These are phyloP conservation scores for Piromyces finnis DNA, from an alignment of 192 early-diverging fungal genomes.

Conservation along the genomic window DNA sequence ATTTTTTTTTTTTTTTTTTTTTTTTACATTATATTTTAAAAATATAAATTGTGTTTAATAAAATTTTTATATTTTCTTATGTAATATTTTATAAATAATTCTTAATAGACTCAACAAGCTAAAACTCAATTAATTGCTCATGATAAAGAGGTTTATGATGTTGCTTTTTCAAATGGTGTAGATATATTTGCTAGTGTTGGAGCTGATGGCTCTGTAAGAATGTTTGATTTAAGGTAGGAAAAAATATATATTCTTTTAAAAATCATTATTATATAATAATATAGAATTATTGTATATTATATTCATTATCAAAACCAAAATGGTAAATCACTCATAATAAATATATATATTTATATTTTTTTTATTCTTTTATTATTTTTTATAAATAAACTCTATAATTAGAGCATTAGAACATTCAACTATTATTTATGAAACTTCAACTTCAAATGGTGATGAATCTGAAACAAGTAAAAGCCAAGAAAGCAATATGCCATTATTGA, in stretches of 20 bases:
- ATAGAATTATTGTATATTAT: too few species aligned
- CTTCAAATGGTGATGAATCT: not conserved
- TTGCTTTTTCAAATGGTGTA: constrained; percentile 68
- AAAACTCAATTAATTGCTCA: constrained; percentile 99
- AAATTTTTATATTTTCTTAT: not conserved
- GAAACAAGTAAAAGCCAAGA: constrained; percentile 5
- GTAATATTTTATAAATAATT: not conserved
- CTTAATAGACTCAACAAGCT: constrained; percentile 57
- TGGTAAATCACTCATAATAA: too few species aligned
- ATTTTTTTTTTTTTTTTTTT: too few species aligned
- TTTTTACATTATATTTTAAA: too few species aligned
- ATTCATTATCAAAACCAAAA: too few species aligned
- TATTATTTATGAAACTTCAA: constrained; percentile 82
- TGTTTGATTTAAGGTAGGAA: constrained; percentile 92
- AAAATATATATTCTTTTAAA: too few species aligned
- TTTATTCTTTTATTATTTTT: too few species aligned
- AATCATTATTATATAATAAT: too few species aligned
- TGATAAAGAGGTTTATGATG: constrained; percentile 95
- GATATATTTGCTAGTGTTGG: constrained; percentile 94
- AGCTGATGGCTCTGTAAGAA: constrained; percentile 90
- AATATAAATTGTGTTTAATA: too few species aligned
- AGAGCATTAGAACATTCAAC: constrained; percentile 92
- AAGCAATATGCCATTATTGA: constrained; percentile 45
- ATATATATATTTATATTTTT: too few species aligned
- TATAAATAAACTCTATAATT: not conserved